Percentiles rank a stretch among this genome's conserved stretches.
phyloP scores from a whole-genome alignment of 2,329 filamentous ascomycete genomes.

The Monilinia aucupariae region DNA sequence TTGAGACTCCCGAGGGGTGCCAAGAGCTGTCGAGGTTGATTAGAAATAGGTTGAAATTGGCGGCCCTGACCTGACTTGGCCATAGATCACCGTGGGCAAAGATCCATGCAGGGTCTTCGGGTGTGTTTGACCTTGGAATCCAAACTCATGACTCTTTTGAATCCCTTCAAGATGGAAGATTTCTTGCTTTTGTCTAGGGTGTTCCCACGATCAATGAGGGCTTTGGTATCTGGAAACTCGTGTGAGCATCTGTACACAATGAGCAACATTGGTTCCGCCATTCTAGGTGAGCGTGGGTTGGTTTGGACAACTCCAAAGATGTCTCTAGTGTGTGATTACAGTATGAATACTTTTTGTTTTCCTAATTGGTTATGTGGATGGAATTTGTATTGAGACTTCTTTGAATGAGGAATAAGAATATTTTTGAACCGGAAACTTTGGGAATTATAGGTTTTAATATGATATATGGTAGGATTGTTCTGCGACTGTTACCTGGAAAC shows the following conservation, averaged over 20 bases:
- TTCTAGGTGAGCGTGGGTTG: not conserved
- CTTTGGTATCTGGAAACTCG: not conserved
- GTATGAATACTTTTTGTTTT: not conserved
- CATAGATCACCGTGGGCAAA: not conserved
- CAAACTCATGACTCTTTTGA: not conserved
- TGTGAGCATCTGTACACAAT: slow-evolving; percentile 5
- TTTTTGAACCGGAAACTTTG: no score
- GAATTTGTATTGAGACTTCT: not conserved
- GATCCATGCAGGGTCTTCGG: not conserved
- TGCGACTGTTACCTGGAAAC: no score
- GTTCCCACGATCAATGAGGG: not conserved
- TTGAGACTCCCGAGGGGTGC: no score
- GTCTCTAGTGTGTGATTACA: not conserved
- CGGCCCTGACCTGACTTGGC: no score
- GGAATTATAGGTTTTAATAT: not conserved
- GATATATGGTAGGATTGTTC: not conserved
- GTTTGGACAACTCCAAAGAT: not conserved
- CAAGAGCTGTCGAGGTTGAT: no score
- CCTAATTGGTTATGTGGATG: no score
- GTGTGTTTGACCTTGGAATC: not conserved
- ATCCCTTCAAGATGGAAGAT: not conserved
- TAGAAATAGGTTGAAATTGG: not conserved
- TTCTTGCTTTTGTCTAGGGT: not conserved
- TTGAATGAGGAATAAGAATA: not conserved
- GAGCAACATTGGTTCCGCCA: not conserved